Base-by-base conservation (phyloP, 2,329 filamentous ascomycete species). In the Dryadomyces sulphureus region DNA sequence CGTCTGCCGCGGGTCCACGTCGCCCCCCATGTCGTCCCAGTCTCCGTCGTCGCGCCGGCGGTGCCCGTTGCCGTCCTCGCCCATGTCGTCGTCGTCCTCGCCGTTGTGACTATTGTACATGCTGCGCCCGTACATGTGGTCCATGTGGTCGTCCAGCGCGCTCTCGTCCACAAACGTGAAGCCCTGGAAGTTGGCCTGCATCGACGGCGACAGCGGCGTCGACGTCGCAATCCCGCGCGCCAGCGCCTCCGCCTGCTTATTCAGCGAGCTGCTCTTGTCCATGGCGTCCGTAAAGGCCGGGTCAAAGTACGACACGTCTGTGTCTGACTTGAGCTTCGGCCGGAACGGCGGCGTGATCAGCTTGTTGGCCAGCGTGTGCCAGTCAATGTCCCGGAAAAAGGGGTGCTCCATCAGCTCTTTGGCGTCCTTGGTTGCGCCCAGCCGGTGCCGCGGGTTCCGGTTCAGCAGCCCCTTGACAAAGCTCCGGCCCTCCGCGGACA, bases 101-200 rank as follows among this genome's bases (percentile, higher is more conserved):
- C 16, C 22, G 44, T 72, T 53, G 38, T 54, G 11, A n/a, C 16
- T 36, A 17, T 45, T 24, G 49, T 61, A 58, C 49, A 65, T 57
- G 46, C 59, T 56, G 43, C 68, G 65, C 49, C 70, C 70, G 47
- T 66, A 64, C 77, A 86, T 88, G 53, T 92, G 81, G 52, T 90
- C 86, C 77, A 86, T 88, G 53, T 92, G 81, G 52, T 90, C 86
- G 45, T 96, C 89, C 47, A 98, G 80, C 2, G 86, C 85, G 58
- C 86, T 95, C 65, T 96, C 90, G 56, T 96, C 92, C n/a, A 96
- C 92, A 61, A 94, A 98, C 0, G 92, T 98, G 64, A 98, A 98
- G 30, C 92, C 92, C 58, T 92, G 86, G 69, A 98, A 98, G 59
- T 96, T 95, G 52, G 90, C 92, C 65, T 98, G 92, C 65, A 95